phyloP scores from a whole-genome alignment of 1,139 yeast species.

The Blastobotrys elegans region DNA sequence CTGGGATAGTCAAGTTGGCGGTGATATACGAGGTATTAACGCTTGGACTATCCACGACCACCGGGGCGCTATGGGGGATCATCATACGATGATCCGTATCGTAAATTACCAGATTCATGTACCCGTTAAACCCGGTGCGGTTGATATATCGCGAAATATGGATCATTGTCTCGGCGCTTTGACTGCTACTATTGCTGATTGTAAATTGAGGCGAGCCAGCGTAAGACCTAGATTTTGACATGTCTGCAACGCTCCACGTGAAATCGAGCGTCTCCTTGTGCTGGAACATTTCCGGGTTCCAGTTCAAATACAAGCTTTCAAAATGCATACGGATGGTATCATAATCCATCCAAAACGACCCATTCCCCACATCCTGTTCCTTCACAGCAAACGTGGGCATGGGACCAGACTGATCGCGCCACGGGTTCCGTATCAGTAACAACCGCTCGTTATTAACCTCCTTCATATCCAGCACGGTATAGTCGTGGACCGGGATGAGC shows the following conservation, averaged over 20 bases:
- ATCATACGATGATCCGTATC: constrained; percentile 19
- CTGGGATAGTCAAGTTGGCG: constrained; percentile 25
- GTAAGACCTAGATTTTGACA: constrained; percentile 11
- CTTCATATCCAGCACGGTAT: constrained; percentile 44
- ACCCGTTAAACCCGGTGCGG: constrained; percentile 17
- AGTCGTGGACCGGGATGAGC: constrained; percentile 65
- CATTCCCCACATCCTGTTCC: constrained; percentile 11
- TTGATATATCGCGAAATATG: constrained; percentile 39
- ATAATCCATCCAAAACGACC: constrained; percentile 34
- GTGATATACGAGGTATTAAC: constrained; percentile 30
- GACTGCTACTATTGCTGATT: constrained; percentile 36
- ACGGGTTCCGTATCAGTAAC: constrained; percentile 52
- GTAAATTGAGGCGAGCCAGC: constrained; percentile 38
- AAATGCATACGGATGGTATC: constrained; percentile 43
- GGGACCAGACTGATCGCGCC: constrained; percentile 32
- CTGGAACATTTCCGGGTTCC: constrained; percentile 48
- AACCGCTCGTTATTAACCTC: constrained; percentile 23
- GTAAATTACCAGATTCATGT: constrained; percentile 25
- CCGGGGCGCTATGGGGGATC: constrained; percentile 18
- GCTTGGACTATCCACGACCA: constrained; percentile 24
- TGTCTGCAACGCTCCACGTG: constrained; percentile 22
- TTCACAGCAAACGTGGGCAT: constrained; percentile 8
- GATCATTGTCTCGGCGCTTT: constrained; percentile 39
- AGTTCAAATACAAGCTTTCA: constrained; percentile 57
- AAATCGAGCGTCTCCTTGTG: constrained; percentile 36